phyloP scores from a whole-genome alignment of 345 rosid genomes.

The Streptanthus diversifolius region DNA sequence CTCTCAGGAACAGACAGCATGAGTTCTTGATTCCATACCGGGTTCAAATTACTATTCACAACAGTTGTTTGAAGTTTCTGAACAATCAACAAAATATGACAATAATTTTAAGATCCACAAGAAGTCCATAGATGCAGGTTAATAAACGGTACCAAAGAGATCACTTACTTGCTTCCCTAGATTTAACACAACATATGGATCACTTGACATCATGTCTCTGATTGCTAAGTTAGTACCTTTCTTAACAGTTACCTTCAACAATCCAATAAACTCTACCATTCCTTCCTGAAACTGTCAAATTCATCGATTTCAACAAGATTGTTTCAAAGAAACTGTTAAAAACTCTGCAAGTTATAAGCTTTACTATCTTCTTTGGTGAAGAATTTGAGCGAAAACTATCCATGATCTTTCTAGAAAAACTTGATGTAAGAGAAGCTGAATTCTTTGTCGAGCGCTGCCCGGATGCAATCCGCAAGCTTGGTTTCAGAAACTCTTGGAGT shows the following conservation, averaged over 20 bases:
- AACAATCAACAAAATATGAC: background rate
- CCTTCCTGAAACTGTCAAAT: constrained; percentile 30
- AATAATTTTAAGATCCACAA: background rate
- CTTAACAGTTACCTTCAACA: constrained; percentile 52
- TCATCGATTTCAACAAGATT: background rate
- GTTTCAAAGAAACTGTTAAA: too few relatives aligned
- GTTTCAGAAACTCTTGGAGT: constrained; percentile 88
- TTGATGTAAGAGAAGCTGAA: constrained; percentile 47
- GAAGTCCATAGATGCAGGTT: background rate
- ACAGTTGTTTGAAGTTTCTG: constrained; percentile 43
- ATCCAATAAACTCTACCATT: constrained; percentile 50
- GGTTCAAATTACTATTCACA: constrained; percentile 50
- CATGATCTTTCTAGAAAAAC: constrained; percentile 60
- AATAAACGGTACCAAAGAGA: background rate
- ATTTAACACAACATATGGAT: constrained; percentile 51
- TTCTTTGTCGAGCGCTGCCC: constrained; percentile 34
- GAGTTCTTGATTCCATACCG: constrained; percentile 52
- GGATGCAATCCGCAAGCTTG: constrained; percentile 74
- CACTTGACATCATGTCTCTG: constrained; percentile 53
- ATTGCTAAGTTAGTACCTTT: constrained; percentile 58
- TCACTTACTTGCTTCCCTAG: constrained; percentile 48
- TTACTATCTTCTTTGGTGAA: constrained; percentile 45
- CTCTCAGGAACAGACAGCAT: constrained; percentile 47
- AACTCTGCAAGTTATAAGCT: background rate
- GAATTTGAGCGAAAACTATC: constrained; percentile 64